phyloP scores from a whole-genome alignment of 2,329 filamentous ascomycete species.

The Apiospora hydei region DNA sequence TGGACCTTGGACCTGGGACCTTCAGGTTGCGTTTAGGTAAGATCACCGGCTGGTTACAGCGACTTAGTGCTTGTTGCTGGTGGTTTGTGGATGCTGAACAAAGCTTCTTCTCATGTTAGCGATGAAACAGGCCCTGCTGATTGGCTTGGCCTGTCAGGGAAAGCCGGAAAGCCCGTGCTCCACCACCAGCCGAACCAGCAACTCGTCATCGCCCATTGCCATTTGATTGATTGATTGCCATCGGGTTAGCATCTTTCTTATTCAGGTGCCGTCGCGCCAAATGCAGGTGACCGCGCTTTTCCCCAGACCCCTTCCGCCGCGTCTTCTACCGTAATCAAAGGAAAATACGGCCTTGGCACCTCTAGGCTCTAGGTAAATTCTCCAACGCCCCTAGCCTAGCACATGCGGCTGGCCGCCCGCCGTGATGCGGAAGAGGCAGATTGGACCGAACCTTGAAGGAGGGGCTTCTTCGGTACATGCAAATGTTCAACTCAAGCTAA shows the following conservation, averaged over 20 bases:
- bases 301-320: neutral
- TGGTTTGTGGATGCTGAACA: neutral
- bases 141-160: neutral
- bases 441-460: neutral
- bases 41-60: slow-evolving; percentile 4
- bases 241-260: no score
- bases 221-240: no score
- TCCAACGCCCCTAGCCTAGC: neutral
- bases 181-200: neutral
- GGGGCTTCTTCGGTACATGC: neutral
- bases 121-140: neutral
- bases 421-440: neutral
- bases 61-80: neutral
- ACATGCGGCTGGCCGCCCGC: neutral
- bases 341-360: slow-evolving; percentile 1
- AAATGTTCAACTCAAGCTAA: neutral
- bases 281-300: neutral
- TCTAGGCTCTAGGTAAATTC: neutral
- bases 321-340: neutral
- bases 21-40: neutral
- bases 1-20: no score
- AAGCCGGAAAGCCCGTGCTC: neutral
- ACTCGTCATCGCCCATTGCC: neutral
- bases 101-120: neutral
- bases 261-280: neutral